A percentile compares a stretch with the other conserved stretches of the same genome.
Evolutionary conservation across 345 rosid genomes (phyloP).

Genomic region (Arabidopsis thaliana): TAIR10.1 NC_003071.7:15570501-15571000

Average conservation of each 20-base stretch:
- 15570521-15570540: constrained; percentile 82
- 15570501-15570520: constrained; percentile 73
- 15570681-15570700: constrained; percentile 96
- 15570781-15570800: constrained; percentile 31
- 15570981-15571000: not conserved
- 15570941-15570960: constrained; percentile 67
- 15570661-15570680: constrained; percentile 80
- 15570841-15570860: constrained; percentile 58
- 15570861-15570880: constrained; percentile 94
- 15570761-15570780: constrained; percentile 13
- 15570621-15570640: constrained; percentile 79
- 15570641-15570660: constrained; percentile 79
- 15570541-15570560: constrained; percentile 73
- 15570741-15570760: constrained; percentile 65
- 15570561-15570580: constrained; percentile 85
- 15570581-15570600: constrained; percentile 80
- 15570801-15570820: constrained; percentile 56
- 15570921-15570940: constrained; percentile 68
- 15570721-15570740: constrained; percentile 78
- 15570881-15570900: constrained; percentile 92
- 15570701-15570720: constrained; percentile 80
- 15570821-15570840: constrained; percentile 57
- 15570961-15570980: constrained; percentile 38
- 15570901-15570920: constrained; percentile 96
- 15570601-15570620: constrained; percentile 87